Evolutionary conservation across 2,329 filamentous ascomycete species (phyloP).

Genomic region (Pseudopyrenochaeta lycopersici): DNA sequence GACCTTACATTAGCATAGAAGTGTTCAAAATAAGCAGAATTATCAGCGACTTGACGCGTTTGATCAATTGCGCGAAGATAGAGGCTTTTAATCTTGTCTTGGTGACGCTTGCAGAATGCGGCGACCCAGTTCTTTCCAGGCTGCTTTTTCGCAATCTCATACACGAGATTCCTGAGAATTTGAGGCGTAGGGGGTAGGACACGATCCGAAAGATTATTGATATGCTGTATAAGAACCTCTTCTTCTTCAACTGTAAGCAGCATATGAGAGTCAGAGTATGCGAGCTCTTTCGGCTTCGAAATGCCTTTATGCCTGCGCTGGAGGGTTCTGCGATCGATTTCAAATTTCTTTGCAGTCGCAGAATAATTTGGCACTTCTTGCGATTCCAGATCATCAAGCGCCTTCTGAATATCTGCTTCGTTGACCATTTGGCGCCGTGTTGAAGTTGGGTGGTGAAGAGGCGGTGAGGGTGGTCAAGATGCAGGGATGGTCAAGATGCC

Average conservation of each 20-base stretch:
- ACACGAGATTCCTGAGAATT: too few relatives aligned
- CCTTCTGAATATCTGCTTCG: background rate
- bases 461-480: too few relatives aligned
- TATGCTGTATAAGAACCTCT: slow-evolving; percentile 1
- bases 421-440: background rate
- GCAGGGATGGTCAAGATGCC: too few relatives aligned
- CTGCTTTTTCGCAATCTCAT: slow-evolving; percentile 6
- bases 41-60: background rate
- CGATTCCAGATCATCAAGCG: background rate
- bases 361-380: slow-evolving; percentile 1
- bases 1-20: background rate
- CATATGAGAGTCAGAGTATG: background rate
- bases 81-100: background rate
- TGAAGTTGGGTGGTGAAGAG: too few relatives aligned
- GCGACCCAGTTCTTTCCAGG: background rate
- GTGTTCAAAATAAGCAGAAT: slow-evolving; percentile 1
- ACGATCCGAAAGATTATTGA: background rate
- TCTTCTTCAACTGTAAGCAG: background rate
- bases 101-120: background rate
- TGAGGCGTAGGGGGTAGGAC: too few relatives aligned
- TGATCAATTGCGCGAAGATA: background rate
- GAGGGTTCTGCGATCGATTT: background rate
- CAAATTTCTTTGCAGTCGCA: background rate
- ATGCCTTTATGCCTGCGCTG: background rate
- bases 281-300: background rate